Conservation (phyloP, 2,329 filamentous ascomycete species). For the Rhytidhysteron rufulum region DNA sequence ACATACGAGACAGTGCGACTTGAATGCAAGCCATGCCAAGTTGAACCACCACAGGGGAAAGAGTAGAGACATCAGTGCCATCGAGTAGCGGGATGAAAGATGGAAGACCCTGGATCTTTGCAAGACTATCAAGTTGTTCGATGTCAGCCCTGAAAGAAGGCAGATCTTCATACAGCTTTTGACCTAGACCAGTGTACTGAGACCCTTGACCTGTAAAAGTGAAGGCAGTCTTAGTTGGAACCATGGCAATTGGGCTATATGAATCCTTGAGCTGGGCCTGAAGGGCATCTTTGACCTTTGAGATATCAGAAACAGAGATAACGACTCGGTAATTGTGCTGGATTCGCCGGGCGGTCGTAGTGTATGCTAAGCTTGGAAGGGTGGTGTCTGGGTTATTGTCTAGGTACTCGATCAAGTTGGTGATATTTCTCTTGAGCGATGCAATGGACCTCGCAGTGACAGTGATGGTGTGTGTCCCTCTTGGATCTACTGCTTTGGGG, state of each 20-base stretch:
- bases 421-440: slow-evolving; percentile 50
- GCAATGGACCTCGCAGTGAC: slow-evolving; percentile 50
- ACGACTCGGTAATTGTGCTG: slow-evolving; percentile 52
- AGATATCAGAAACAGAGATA: slow-evolving; percentile 45
- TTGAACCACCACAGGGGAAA: slow-evolving; percentile 51
- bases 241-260: slow-evolving; percentile 52
- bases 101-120: slow-evolving; percentile 44
- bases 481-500: slow-evolving; percentile 42
- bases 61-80: slow-evolving; percentile 46
- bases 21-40: slow-evolving; percentile 53
- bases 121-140: slow-evolving; percentile 46
- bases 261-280: slow-evolving; percentile 47
- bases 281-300: slow-evolving; percentile 43
- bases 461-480: slow-evolving; percentile 45
- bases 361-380: slow-evolving; percentile 49
- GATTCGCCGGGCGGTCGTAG: slow-evolving; percentile 50
- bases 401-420: slow-evolving; percentile 45
- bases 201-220: slow-evolving; percentile 52
- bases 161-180: slow-evolving; percentile 48
- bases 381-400: slow-evolving; percentile 43
- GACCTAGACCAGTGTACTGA: slow-evolving; percentile 49
- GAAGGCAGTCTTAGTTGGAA: slow-evolving; percentile 48
- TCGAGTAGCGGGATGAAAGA: slow-evolving; percentile 49
- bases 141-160: slow-evolving; percentile 48
- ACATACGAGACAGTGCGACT: slow-evolving; percentile 51